Evolutionary conservation across 2,329 filamentous ascomycete species (phyloP), one percentile per base, ranked within the genome.

Genomic region (Cladosporium sp.): DNA sequence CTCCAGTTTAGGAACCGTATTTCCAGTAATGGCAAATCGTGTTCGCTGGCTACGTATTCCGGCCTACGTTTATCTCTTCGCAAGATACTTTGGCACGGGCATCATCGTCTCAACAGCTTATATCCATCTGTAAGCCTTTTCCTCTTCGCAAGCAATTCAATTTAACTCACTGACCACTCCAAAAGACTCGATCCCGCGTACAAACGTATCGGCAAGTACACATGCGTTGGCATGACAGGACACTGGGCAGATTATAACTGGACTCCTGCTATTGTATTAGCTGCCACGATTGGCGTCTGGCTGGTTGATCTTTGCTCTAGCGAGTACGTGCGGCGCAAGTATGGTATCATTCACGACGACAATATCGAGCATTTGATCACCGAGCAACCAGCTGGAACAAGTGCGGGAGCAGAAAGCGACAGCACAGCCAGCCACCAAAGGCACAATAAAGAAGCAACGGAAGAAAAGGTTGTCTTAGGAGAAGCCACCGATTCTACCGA

Each of bases 151-250:
- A 30, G n/a, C n/a, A n/a, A n/a, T n/a, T n/a, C n/a, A n/a, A n/a
- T n/a, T n/a, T n/a, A n/a, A 13, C 12, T 15, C 19, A 4, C 16
- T 20, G 9, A 39, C 20, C 8, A 43, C 36, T 1, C 45, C 48
- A 75, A 75, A 3, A 65, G 61, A 12, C 58, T 63, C 19, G 59
- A 61, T 22, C 61, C 61, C 32, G 60, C 60, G 20, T 64, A 64
- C 49, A 47, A 35, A 5, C 56, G 53, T 39, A 64, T 64, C 16
- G 61, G 61, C 1, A 57, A 54, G 39, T 55, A 66, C n/a, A 71
- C 70, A 20, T 78, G 75, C 52, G 74, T 78, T 4, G 76, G 76
- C 20, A 72, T 78, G 68, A 79, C 77, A 0, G 76, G 74, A 1
- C 66, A 69, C 38, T 80, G 78, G 73, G 70, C 68, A 0, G 56